Conservation (phyloP, 2,329 filamentous ascomycete species). For the Onygenales sp. region DNA sequence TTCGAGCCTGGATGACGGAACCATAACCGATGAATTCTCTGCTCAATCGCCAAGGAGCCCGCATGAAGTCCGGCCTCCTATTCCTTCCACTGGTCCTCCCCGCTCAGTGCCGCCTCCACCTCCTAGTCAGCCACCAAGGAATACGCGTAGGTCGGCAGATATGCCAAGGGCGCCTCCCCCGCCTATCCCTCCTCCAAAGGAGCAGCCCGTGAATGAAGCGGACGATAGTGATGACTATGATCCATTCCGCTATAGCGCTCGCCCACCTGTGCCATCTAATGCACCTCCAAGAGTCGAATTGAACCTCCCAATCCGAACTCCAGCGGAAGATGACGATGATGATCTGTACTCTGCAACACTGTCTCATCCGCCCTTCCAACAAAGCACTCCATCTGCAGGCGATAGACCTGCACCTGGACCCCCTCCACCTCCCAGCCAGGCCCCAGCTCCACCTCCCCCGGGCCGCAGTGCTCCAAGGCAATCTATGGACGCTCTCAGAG, state of each 20-base stretch:
- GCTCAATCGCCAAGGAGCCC: conserved; percentile 37
- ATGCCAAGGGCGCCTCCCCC: conserved; percentile 61
- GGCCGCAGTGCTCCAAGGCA: conserved; percentile 40
- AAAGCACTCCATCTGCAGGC: conserved; percentile 20
- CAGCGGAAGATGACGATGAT: conserved; percentile 29
- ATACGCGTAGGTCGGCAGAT: conserved; percentile 57
- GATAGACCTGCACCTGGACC: conserved; percentile 40
- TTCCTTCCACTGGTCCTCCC: conserved; percentile 45
- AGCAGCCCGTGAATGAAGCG: conserved; percentile 41
- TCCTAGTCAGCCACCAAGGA: conserved; percentile 50
- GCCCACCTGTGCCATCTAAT: conserved; percentile 13
- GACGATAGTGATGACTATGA: conserved; percentile 45
- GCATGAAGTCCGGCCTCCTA: conserved; percentile 36
- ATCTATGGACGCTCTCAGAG: conserved; percentile 56
- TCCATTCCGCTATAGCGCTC: conserved; percentile 41
- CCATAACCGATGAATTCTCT: conserved; percentile 46
- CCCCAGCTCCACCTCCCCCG: conserved; percentile 35
- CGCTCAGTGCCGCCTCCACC: conserved; percentile 56
- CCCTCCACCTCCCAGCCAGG: conserved; percentile 29
- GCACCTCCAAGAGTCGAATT: conserved; percentile 8
- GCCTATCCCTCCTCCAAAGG: conserved; percentile 43
- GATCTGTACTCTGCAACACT: conserved; percentile 40
- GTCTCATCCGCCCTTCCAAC: conserved; percentile 23
- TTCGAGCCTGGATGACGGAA: conserved; percentile 62
- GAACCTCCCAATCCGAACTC: conserved; percentile 17